Percentiles rank a stretch among this genome's conserved stretches.
Conservation (phyloP, 75 land plant species). For the Sequoiadendron giganteum region DNA sequence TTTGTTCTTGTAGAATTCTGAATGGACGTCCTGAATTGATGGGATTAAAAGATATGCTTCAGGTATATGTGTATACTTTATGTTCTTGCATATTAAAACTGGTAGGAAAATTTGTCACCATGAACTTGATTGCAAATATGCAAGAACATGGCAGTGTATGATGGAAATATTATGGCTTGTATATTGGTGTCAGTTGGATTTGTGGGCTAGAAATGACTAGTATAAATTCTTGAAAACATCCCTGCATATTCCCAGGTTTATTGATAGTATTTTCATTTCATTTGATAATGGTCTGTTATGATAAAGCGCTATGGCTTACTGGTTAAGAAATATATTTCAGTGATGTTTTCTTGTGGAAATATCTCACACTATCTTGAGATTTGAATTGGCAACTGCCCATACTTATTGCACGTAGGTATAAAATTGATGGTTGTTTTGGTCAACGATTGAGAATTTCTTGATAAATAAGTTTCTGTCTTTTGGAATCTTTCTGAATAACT, state of each 20-base stretch:
- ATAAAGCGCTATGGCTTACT: not conserved
- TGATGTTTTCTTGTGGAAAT: not conserved
- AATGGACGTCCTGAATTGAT: slow-evolving; percentile 80
- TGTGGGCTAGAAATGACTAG: not conserved
- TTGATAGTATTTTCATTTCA: not conserved
- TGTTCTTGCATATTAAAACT: not conserved
- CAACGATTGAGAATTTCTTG: too few relatives aligned
- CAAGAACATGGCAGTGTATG: not conserved
- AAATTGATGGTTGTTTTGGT: too few relatives aligned
- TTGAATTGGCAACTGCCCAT: not conserved
- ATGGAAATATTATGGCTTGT: not conserved
- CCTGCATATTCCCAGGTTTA: not conserved
- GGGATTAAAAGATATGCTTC: slow-evolving; percentile 86
- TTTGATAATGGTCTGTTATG: not conserved
- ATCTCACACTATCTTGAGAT: not conserved
- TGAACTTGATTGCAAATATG: not conserved
- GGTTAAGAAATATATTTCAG: not conserved
- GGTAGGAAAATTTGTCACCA: not conserved
- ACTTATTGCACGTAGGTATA: not conserved
- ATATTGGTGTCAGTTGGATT: not conserved
- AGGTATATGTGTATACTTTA: slow-evolving; percentile 45
- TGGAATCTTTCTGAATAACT: too few relatives aligned
- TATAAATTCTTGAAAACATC: not conserved
- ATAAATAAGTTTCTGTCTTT: too few relatives aligned
- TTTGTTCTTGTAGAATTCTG: slow-evolving; percentile 54